Conservation (phyloP, 345 rosid genomes). For the Psidium friedrichsthalianum region DNA sequence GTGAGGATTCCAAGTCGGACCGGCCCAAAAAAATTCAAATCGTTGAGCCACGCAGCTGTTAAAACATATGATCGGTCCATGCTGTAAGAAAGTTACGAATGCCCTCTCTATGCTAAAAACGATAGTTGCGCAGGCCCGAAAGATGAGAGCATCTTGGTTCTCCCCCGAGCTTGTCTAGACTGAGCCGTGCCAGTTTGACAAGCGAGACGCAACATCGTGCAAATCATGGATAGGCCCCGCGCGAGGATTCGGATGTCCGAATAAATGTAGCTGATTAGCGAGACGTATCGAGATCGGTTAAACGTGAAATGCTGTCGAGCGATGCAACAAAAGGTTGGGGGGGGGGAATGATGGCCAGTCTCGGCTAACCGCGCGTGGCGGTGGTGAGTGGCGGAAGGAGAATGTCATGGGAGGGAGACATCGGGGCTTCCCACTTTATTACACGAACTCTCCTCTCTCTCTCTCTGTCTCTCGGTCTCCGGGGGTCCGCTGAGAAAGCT, state of each 20-base stretch:
- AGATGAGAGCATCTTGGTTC: background rate
- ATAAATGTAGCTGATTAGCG: background rate
- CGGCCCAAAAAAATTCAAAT: background rate
- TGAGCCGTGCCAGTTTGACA: too few species aligned
- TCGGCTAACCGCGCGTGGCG: background rate
- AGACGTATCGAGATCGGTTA: background rate
- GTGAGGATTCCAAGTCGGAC: too few species aligned
- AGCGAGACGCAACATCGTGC: background rate
- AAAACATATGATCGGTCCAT: too few species aligned
- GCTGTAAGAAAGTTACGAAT: background rate
- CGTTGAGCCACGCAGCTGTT: background rate
- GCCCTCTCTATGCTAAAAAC: accelerated
- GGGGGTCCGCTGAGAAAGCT: background rate
- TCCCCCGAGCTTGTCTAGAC: background rate
- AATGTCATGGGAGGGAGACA: background rate
- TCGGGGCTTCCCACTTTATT: background rate
- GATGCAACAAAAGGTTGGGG: background rate
- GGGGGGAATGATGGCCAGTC: background rate
- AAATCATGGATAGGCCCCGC: background rate
- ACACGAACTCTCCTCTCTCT: background rate
- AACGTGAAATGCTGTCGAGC: background rate
- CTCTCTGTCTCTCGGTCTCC: background rate
- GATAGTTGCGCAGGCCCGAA: background rate
- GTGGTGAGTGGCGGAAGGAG: background rate
- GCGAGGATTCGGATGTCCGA: background rate